Evolutionary conservation across 306 rosid genomes (phyloP).

Genomic region (Pterocarpus macrocarpus): DNA sequence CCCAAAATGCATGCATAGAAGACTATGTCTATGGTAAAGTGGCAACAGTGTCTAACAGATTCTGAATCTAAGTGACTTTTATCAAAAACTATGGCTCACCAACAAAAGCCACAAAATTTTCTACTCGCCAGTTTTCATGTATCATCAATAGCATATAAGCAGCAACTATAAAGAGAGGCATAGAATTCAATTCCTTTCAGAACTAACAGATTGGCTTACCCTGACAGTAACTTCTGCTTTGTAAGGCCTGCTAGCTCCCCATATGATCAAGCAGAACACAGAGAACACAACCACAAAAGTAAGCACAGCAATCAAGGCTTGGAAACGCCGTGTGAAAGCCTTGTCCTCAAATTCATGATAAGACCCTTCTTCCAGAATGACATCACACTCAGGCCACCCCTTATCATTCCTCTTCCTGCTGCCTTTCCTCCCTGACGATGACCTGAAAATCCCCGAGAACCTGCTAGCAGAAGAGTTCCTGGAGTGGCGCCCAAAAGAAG

Average conservation of each 20-base stretch:
- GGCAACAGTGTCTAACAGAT: not conserved
- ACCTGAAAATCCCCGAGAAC: constrained; percentile 91
- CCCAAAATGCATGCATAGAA: not conserved
- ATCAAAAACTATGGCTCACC: constrained; percentile 2
- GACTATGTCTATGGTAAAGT: not conserved
- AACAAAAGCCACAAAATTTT: not conserved
- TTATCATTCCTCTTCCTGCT: constrained; percentile 79
- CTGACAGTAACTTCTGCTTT: constrained; percentile 70
- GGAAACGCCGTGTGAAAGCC: constrained; percentile 65
- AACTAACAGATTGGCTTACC: constrained; percentile 51
- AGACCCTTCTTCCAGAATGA: constrained; percentile 88
- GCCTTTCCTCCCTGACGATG: constrained; percentile 85
- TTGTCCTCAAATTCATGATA: constrained; percentile 76
- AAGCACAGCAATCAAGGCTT: constrained; percentile 70
- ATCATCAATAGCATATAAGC: not conserved
- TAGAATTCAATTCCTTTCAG: not conserved
- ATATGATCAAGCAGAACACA: constrained; percentile 85
- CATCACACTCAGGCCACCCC: constrained; percentile 99
- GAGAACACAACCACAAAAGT: constrained; percentile 74
- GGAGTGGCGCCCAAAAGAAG: constrained; percentile 91
- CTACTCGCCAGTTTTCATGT: not conserved
- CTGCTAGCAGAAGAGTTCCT: constrained; percentile 90
- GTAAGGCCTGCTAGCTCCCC: constrained; percentile 94
- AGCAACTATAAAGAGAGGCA: not conserved
- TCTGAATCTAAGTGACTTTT: constrained; percentile 1